Evolutionary conservation across 2,329 filamentous ascomycete species (phyloP), one percentile per base, ranked within the genome.

Genomic region (Ilyonectria sp.): DNA sequence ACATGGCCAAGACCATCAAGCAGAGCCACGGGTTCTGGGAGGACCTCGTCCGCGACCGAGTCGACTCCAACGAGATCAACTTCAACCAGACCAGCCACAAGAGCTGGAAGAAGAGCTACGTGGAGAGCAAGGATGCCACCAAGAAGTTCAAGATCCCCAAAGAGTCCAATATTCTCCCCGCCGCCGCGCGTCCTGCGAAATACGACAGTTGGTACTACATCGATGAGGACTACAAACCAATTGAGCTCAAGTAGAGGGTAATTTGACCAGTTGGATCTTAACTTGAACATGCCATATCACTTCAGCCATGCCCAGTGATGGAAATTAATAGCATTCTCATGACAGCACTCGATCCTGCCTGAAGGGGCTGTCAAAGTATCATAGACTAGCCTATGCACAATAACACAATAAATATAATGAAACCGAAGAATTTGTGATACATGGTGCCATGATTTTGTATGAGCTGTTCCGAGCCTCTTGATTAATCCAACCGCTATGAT

Each of bases 1-100:
- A 78, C 61, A 77, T 78, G 53, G 59, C 75, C 47, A 65, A 75
- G 8, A 73, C 77, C 26, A 71, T 84, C 60, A 72, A 73, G 46
- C 75, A 82, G 54, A 82, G 81, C 66, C 81, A 84, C 66, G 74
- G 68, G 1, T 80, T 76, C 60, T 84, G 82, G 82, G 59, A 77
- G 15, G 77, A 83, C 5, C 79, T 84, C 2, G 74, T 82, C n/a
- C 75, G 68, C 1, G 82, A 81, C 55, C 75, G 77, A 33, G 79
- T 79, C 7, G 73, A 82, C 60, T 76, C 76, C 7, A 76, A 78
- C 15, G 74, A 82, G 69, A 81, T 84, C 70, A 82, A 79, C 73
- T 79, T 76, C 67, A 81, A 82, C 70, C 83, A 85, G 76, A 84
- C 82, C 0, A 79, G 73, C 37, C 71, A 74, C 49, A 74, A 77